Conservation (phyloP, 139 green algal species). For the Chlorella vulgaris region DNA sequence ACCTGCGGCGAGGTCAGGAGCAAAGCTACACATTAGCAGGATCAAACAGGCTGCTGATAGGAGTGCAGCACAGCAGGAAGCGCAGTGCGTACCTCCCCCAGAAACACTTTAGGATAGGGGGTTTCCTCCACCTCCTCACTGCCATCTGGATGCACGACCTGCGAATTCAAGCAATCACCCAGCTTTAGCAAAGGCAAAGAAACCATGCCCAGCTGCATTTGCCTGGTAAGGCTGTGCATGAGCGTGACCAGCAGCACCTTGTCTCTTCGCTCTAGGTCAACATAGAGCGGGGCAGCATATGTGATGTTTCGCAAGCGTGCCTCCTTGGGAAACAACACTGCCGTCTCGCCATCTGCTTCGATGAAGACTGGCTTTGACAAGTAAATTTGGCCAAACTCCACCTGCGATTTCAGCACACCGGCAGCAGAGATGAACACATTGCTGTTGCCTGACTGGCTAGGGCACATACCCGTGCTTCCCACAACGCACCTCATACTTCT, state of each 20-base stretch:
- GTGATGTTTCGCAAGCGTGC: slow-evolving; percentile 96
- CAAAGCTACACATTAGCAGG: background rate
- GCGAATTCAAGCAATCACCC: background rate
- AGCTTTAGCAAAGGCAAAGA: too few species aligned
- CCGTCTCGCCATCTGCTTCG: slow-evolving; percentile 91
- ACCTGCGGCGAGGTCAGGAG: slow-evolving; percentile 75
- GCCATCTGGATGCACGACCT: slow-evolving; percentile 13
- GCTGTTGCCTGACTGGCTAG: too few species aligned
- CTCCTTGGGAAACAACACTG: slow-evolving; percentile 93
- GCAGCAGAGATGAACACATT: background rate
- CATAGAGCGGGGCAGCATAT: slow-evolving; percentile 96
- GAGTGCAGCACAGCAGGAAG: background rate
- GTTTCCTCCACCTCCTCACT: slow-evolving; percentile 60
- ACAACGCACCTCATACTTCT: slow-evolving; percentile 40
- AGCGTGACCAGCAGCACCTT: background rate
- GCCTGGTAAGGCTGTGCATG: too few species aligned
- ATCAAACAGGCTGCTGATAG: background rate
- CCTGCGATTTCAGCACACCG: background rate
- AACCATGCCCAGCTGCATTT: too few species aligned
- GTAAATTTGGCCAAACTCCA: slow-evolving; percentile 97
- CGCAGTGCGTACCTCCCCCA: slow-evolving; percentile 71
- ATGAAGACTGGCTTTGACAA: slow-evolving; percentile 91
- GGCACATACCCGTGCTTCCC: too few species aligned
- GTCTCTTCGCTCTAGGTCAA: slow-evolving; percentile 24
- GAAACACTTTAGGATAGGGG: slow-evolving; percentile 81